Percentiles rank a stretch among this genome's conserved stretches.
Evolutionary conservation across 148 eudicot species (phyloP).

Genomic region (Arbutus unedo): DNA sequence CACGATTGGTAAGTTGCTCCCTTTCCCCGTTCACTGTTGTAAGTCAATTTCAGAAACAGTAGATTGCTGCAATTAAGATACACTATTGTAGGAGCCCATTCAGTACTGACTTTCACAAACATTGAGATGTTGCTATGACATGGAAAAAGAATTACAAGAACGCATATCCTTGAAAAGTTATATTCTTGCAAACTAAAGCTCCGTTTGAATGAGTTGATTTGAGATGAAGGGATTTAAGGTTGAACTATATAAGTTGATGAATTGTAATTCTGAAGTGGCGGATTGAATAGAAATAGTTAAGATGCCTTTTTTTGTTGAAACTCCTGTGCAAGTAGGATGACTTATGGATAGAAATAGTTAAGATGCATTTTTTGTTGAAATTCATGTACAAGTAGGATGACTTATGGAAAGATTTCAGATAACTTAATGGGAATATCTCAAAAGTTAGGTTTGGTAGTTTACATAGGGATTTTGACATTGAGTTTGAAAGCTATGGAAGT

Average conservation of each 20-base stretch:
- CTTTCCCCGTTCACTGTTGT: conserved; percentile 2
- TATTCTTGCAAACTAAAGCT: background rate
- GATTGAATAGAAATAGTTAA: too few species aligned
- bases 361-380: too few species aligned
- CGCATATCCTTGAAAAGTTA: background rate
- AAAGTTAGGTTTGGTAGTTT: too few species aligned
- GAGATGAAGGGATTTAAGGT: background rate
- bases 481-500: too few species aligned
- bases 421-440: too few species aligned
- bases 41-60: background rate
- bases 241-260: background rate
- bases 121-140: background rate
- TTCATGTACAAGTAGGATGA: too few species aligned
- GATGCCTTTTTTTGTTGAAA: too few species aligned
- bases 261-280: background rate
- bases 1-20: conserved; percentile 66
- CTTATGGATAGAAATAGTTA: too few species aligned
- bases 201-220: background rate
- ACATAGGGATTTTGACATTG: too few species aligned
- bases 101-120: background rate
- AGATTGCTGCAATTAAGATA: background rate
- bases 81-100: background rate
- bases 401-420: too few species aligned
- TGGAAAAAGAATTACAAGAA: background rate
- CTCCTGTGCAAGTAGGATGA: too few species aligned